Conservation (phyloP, 2,329 filamentous ascomycete species). For the Zymoseptoria pseudotritici region DNA sequence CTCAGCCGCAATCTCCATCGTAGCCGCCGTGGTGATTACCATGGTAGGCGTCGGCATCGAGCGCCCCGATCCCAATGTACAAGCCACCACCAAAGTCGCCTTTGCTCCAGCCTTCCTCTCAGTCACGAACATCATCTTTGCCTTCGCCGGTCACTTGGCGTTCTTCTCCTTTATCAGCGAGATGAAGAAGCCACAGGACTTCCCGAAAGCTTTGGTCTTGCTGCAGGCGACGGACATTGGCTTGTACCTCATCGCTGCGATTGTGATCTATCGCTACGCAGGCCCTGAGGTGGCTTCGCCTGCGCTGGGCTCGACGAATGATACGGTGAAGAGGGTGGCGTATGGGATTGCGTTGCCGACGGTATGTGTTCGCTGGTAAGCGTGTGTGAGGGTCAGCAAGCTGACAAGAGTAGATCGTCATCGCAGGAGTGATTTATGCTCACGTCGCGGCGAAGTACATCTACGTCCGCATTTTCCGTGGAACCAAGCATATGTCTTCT, state of each 20-base stretch:
- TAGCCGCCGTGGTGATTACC: conserved; percentile 56
- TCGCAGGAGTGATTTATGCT: conserved; percentile 63
- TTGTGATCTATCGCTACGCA: conserved; percentile 60
- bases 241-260: conserved; percentile 57
- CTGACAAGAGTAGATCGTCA: conserved; percentile 43
- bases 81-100: conserved; percentile 23
- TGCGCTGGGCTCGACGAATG: conserved; percentile 54
- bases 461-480: conserved; percentile 56
- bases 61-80: conserved; percentile 35
- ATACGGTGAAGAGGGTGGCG: conserved; percentile 52
- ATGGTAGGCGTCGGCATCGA: conserved; percentile 58
- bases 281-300: conserved; percentile 56
- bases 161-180: conserved; percentile 62
- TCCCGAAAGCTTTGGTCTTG: conserved; percentile 54
- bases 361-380: neutral
- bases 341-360: conserved; percentile 65
- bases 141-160: conserved; percentile 50
- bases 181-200: conserved; percentile 54
- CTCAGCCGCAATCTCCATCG: conserved; percentile 42
- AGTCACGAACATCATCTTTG: conserved; percentile 62
- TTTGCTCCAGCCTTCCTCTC: conserved; percentile 53
- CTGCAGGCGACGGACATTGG: conserved; percentile 53
- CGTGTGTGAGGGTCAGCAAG: neutral
- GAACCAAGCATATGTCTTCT: conserved; percentile 42
- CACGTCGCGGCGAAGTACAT: conserved; percentile 61